phyloP scores from a whole-genome alignment of 768 basidiomycete genomes.

The Boletus rubroflammeus region DNA sequence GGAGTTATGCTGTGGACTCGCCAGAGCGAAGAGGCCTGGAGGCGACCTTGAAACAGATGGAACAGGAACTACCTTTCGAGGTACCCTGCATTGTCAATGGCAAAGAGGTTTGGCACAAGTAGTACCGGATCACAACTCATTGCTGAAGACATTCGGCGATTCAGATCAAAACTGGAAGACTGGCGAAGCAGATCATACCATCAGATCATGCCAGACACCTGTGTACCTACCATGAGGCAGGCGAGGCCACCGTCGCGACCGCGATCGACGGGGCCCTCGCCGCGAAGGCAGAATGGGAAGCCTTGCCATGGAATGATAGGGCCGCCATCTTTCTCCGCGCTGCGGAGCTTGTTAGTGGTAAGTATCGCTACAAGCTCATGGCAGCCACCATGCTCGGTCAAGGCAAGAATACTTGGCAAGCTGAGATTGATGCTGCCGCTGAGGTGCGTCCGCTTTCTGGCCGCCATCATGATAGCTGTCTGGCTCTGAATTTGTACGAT shows the following conservation, averaged over 20 bases:
- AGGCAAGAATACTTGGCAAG: conserved; percentile 99
- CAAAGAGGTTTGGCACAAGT: conserved; percentile 55
- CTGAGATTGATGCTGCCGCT: conserved; percentile 98
- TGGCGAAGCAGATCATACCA: conserved; percentile 79
- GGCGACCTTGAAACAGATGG: conserved; percentile 75
- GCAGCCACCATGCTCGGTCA: conserved; percentile 98
- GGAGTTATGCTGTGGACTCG: conserved; percentile 74
- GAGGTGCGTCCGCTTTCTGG: conserved; percentile 55
- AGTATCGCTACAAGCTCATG: conserved; percentile 92
- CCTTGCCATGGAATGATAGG: conserved; percentile 92
- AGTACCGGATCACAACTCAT: background rate
- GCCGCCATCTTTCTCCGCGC: conserved; percentile 99
- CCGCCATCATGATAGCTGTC: background rate
- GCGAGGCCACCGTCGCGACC: conserved; percentile 62
- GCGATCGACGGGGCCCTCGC: conserved; percentile 88
- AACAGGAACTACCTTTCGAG: conserved; percentile 80
- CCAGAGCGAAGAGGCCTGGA: conserved; percentile 70
- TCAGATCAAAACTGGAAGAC: conserved; percentile 76
- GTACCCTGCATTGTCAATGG: conserved; percentile 94
- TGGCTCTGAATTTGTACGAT: conserved; percentile 5
- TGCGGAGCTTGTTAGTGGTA: conserved; percentile 91
- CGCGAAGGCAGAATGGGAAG: conserved; percentile 89
- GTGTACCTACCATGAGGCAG: conserved; percentile 86
- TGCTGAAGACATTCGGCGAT: conserved; percentile 3
- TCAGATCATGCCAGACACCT: conserved; percentile 81